Evolutionary conservation across 2,329 filamentous ascomycete species (phyloP).

Genomic region (Alternaria atra): DNA sequence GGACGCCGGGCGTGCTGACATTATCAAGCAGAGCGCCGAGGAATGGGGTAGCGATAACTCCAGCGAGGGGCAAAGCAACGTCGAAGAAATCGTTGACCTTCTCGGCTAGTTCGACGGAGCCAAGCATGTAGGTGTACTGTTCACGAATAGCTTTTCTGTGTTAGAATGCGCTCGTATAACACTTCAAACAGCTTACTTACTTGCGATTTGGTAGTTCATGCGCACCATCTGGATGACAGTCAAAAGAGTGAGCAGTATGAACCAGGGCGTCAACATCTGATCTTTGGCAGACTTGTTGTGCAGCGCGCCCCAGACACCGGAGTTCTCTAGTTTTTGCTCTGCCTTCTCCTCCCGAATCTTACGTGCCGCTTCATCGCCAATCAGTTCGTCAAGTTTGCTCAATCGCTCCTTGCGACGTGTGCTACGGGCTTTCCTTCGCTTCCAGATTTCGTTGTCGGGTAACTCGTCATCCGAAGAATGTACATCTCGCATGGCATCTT

Average conservation of each 20-base stretch:
- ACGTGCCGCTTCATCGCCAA: constrained; percentile 71
- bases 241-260: constrained; percentile 81
- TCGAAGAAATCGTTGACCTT: constrained; percentile 85
- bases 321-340: constrained; percentile 71
- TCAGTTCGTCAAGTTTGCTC: constrained; percentile 74
- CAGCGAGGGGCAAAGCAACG: constrained; percentile 80
- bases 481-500: constrained; percentile 51
- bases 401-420: constrained; percentile 65
- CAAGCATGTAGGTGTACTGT: constrained; percentile 80
- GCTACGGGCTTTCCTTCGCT: constrained; percentile 48
- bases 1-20: constrained; percentile 74
- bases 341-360: constrained; percentile 68
- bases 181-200: not conserved
- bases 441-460: constrained; percentile 59
- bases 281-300: constrained; percentile 74
- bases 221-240: constrained; percentile 66
- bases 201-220: constrained; percentile 94
- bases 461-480: constrained; percentile 66
- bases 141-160: constrained; percentile 66
- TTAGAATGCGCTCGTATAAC: not conserved
- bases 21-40: constrained; percentile 82
- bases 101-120: constrained; percentile 66
- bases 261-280: constrained; percentile 84
- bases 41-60: constrained; percentile 81
- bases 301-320: constrained; percentile 85